Percentiles rank a stretch among this genome's conserved stretches.
Conservation (phyloP, 148 eudicot genomes). For the Oxyria digyna region DNA sequence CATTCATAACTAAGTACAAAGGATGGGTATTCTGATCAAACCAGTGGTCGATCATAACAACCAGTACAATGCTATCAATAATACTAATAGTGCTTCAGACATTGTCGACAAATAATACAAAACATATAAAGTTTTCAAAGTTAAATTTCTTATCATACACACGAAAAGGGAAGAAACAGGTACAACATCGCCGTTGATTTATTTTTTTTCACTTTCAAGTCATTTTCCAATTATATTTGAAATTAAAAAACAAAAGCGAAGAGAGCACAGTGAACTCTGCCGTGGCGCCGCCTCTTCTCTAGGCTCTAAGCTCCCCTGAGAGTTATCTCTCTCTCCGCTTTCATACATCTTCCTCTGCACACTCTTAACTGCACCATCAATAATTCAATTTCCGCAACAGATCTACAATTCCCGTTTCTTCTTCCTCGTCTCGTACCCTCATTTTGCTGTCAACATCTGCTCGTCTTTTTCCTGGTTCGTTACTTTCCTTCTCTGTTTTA, state of each 20-base stretch:
- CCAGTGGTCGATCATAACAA: no score
- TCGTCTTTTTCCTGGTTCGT: neutral
- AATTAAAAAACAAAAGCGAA: neutral
- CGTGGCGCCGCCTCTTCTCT: conserved; percentile 5
- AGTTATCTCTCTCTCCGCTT: neutral
- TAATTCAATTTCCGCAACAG: neutral
- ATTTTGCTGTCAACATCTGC: neutral
- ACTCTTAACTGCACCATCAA: neutral
- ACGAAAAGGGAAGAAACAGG: no score
- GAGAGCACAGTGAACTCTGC: neutral
- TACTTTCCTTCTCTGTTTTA: neutral
- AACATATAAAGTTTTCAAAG: no score
- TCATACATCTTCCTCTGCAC: neutral
- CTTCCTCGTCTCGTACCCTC: neutral
- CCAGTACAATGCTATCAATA: no score
- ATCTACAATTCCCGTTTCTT: neutral
- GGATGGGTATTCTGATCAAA: no score
- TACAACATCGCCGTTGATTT: no score
- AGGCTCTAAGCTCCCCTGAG: neutral
- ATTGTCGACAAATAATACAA: no score
- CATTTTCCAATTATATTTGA: neutral
- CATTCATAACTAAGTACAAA: no score
- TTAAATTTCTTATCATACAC: no score
- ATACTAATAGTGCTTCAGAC: no score
- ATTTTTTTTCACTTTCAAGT: no score